Conservation (phyloP, 2,329 filamentous ascomycete genomes). For the Sclerotiophoma versabilis region DNA sequence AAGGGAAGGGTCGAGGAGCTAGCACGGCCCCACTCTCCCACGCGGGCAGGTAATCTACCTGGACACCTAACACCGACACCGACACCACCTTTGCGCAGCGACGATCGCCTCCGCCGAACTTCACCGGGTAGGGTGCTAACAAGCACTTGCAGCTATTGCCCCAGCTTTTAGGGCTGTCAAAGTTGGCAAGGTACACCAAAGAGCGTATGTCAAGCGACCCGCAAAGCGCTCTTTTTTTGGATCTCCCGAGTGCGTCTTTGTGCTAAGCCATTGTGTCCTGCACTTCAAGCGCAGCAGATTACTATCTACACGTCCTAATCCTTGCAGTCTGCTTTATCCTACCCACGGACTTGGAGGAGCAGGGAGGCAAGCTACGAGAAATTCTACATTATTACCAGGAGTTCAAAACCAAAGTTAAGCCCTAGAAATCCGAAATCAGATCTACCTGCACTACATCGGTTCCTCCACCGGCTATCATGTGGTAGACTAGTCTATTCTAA, state of each 20-base stretch:
- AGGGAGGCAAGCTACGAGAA: no score
- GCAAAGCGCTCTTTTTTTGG: neutral
- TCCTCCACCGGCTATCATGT: neutral
- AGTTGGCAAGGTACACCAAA: neutral
- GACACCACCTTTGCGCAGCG: neutral
- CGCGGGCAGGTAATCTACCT: neutral
- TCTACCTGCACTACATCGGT: neutral
- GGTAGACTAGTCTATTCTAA: neutral
- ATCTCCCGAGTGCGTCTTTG: neutral
- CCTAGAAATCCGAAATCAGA: neutral
- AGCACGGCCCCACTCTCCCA: neutral
- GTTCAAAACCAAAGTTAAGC: neutral
- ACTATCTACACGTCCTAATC: no score
- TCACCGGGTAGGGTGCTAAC: neutral
- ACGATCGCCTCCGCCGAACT: slow-evolving; percentile 5
- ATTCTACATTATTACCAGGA: no score
- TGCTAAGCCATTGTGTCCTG: no score
- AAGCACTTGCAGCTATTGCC: neutral
- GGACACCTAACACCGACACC: neutral
- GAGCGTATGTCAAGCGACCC: no score
- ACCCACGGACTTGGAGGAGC: no score
- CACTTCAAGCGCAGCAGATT: no score
- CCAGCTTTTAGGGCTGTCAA: neutral
- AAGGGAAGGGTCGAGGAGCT: neutral
- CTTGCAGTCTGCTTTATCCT: no score